Evolutionary conservation across 805 yeast genomes (phyloP).

Genomic region (Cyberlindnera euphorbiiphila): DNA sequence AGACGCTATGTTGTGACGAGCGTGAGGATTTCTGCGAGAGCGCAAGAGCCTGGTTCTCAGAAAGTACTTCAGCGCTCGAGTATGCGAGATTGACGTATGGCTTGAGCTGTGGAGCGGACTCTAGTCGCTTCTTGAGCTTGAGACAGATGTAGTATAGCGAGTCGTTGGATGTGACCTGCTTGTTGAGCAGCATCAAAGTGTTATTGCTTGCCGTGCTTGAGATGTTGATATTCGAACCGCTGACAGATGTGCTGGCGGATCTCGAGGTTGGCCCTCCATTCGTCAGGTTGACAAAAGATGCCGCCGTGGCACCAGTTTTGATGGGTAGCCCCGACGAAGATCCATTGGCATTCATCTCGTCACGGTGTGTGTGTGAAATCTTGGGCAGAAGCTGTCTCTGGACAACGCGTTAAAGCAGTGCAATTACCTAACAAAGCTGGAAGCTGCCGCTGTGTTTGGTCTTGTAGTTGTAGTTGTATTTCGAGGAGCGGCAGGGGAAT

Average conservation of each 20-base stretch:
- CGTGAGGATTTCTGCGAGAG: constrained; percentile 35
- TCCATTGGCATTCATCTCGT: constrained; percentile 5
- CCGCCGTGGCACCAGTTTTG: constrained; percentile 5
- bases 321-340: constrained; percentile 11
- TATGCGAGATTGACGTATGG: constrained; percentile 65
- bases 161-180: constrained; percentile 56
- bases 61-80: constrained; percentile 59
- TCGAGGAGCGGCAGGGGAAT: too few relatives aligned
- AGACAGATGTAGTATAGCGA: constrained; percentile 69
- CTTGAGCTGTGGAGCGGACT: constrained; percentile 59
- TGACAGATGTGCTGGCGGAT: constrained; percentile 10
- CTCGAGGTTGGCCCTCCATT: constrained; percentile 9
- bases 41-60: constrained; percentile 65
- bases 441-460: not conserved
- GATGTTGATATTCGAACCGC: constrained; percentile 13
- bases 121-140: constrained; percentile 50
- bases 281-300: constrained; percentile 9
- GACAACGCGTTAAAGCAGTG: too few relatives aligned
- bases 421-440: too few relatives aligned
- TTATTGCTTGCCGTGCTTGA: constrained; percentile 14
- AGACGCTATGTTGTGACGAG: constrained; percentile 5
- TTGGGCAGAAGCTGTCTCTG: too few relatives aligned
- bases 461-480: too few relatives aligned
- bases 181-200: constrained; percentile 52
- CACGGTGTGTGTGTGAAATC: too few relatives aligned